phyloP scores from a whole-genome alignment of 192 early-diverging fungal genomes.

The Coemansia sp. region DNA sequence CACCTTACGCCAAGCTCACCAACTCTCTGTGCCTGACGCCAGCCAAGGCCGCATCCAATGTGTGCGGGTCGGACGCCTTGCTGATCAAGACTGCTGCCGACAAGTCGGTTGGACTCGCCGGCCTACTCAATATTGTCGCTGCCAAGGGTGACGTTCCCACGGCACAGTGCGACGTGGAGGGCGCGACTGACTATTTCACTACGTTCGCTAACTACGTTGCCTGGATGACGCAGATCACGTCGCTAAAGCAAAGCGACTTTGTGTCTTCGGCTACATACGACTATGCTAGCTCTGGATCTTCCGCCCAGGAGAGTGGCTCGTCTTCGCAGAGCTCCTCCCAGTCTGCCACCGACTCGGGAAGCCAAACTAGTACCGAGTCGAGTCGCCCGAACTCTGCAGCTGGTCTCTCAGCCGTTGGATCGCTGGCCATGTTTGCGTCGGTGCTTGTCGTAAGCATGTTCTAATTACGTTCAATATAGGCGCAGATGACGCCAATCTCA shows the following conservation, averaged over 20 bases:
- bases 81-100: slow-evolving; percentile 32
- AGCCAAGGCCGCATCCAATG: slow-evolving; percentile 29
- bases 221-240: slow-evolving; percentile 49
- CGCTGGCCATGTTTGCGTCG: slow-evolving; percentile 9
- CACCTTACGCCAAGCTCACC: slow-evolving; percentile 42
- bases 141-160: slow-evolving; percentile 31
- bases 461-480: not conserved
- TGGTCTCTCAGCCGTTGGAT: not conserved
- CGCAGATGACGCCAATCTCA: not conserved
- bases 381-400: slow-evolving; percentile 4
- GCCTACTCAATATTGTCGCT: slow-evolving; percentile 49
- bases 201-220: slow-evolving; percentile 49
- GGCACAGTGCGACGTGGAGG: slow-evolving; percentile 17
- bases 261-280: slow-evolving; percentile 35
- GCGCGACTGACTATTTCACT: slow-evolving; percentile 44
- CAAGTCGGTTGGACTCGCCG: slow-evolving; percentile 37
- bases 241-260: slow-evolving; percentile 37
- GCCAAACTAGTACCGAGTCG: slow-evolving; percentile 12
- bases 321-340: slow-evolving; percentile 3
- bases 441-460: slow-evolving; percentile 4
- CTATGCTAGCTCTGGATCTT: slow-evolving; percentile 7
- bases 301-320: slow-evolving; percentile 9
- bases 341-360: slow-evolving; percentile 12
- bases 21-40: slow-evolving; percentile 50
- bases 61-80: slow-evolving; percentile 42